A percentile compares a stretch with the other conserved stretches of the same genome.
Evolutionary conservation across 2,329 filamentous ascomycete species (phyloP).

Genomic region (Talaromyces sp.): DNA sequence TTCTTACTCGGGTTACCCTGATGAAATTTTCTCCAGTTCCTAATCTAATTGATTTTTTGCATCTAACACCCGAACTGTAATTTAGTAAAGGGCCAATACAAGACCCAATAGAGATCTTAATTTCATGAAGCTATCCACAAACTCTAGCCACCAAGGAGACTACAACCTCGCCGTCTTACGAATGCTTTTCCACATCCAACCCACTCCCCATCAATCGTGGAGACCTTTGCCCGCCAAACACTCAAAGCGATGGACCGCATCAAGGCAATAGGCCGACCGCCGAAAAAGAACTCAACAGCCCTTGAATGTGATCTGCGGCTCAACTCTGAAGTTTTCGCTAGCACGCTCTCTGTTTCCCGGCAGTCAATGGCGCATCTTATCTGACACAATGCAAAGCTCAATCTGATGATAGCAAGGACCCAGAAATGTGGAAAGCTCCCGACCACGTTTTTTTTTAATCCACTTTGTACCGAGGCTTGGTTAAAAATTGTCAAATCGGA

Average conservation of each 20-base stretch:
- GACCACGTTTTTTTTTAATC: conserved; percentile 50
- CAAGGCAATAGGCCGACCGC: conserved; percentile 44
- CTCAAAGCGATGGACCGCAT: conserved; percentile 41
- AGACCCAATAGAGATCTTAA: background rate
- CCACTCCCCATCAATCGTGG: conserved; percentile 51
- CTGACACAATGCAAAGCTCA: conserved; percentile 50
- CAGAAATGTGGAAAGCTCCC: conserved; percentile 53
- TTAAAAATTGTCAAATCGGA: conserved; percentile 37
- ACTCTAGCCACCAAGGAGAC: background rate
- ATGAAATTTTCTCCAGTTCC: background rate
- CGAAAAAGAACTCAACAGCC: conserved; percentile 37
- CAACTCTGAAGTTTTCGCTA: conserved; percentile 34
- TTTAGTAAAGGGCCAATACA: background rate
- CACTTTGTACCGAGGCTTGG: conserved; percentile 42
- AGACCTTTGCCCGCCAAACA: conserved; percentile 45
- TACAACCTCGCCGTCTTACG: conserved; percentile 27
- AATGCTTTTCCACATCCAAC: conserved; percentile 48
- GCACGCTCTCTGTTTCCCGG: conserved; percentile 36
- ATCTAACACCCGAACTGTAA: background rate
- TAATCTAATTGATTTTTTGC: background rate
- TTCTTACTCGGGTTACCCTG: background rate
- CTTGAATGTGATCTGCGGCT: conserved; percentile 39
- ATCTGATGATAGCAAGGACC: conserved; percentile 48
- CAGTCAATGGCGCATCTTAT: conserved; percentile 39
- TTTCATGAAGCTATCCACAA: conserved; percentile 1